Conservation (phyloP, 2,329 filamentous ascomycete species). For the Aspergillus caelatus region DNA sequence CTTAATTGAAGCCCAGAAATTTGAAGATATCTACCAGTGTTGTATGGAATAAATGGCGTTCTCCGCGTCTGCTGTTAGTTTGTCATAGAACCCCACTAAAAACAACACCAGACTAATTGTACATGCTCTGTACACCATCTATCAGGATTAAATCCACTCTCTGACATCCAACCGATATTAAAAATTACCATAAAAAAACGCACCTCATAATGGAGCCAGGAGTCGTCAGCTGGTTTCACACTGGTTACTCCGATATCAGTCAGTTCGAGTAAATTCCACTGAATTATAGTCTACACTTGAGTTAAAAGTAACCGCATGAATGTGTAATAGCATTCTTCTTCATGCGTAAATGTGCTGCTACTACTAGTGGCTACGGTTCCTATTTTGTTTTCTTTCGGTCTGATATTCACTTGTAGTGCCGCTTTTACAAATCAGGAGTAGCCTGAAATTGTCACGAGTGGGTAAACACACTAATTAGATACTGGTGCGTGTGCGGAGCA, state of each 20-base stretch:
- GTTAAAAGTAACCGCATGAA: neutral
- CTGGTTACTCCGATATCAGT: neutral
- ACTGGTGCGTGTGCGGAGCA: neutral
- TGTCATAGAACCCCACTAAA: neutral
- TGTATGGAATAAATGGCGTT: no score
- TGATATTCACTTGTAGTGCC: no score
- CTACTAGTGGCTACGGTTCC: neutral
- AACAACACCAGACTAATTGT: neutral
- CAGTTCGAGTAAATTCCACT: neutral
- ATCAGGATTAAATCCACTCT: neutral
- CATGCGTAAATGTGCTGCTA: neutral
- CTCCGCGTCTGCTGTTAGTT: no score
- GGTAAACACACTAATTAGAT: no score
- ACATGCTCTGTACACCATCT: neutral
- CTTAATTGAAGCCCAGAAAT: no score
- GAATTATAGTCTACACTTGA: neutral
- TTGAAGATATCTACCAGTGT: no score
- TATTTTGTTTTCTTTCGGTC: neutral
- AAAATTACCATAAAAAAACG: neutral
- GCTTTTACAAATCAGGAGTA: no score
- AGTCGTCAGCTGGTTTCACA: constrained; percentile 11
- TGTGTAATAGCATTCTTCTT: neutral
- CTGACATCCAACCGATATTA: neutral
- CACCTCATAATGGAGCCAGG: neutral
- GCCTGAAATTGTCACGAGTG: no score